Conservation (phyloP, 495 filamentous ascomycete genomes). For the Cercophora newfieldiana region DNA sequence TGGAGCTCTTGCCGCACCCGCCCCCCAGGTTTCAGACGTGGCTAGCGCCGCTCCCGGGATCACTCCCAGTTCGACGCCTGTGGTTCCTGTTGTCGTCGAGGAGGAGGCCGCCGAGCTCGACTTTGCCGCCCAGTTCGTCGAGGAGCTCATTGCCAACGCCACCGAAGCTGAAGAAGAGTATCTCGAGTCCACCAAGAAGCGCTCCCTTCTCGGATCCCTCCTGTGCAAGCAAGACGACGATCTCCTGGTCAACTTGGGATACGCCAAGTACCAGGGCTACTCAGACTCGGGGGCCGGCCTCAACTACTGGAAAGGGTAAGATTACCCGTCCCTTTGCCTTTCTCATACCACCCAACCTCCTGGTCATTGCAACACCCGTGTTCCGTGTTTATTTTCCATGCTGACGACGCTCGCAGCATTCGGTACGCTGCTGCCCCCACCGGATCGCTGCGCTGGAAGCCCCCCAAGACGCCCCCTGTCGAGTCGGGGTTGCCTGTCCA, state of each 20-base stretch:
- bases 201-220: conserved; percentile 3
- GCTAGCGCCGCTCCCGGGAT: not conserved
- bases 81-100: not conserved
- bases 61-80: not conserved
- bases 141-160: conserved; percentile 25
- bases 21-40: not conserved
- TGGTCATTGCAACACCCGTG: no score
- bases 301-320: conserved; percentile 44
- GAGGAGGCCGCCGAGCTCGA: not conserved
- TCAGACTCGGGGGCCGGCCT: conserved; percentile 34
- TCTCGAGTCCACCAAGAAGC: conserved; percentile 10
- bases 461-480: not conserved
- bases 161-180: conserved; percentile 18
- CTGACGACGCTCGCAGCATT: not conserved
- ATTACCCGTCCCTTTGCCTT: not conserved
- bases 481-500: not conserved
- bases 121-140: conserved; percentile 25
- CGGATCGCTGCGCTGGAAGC: conserved; percentile 11
- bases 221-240: conserved; percentile 13
- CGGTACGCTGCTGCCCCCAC: conserved; percentile 9
- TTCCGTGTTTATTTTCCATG: not conserved
- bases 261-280: conserved; percentile 43
- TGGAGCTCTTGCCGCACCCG: conserved; percentile 4
- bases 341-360: not conserved
- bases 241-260: conserved; percentile 39